Evolutionary conservation across 2,329 filamentous ascomycete species (phyloP).

Genomic region (Penicillium sp.): DNA sequence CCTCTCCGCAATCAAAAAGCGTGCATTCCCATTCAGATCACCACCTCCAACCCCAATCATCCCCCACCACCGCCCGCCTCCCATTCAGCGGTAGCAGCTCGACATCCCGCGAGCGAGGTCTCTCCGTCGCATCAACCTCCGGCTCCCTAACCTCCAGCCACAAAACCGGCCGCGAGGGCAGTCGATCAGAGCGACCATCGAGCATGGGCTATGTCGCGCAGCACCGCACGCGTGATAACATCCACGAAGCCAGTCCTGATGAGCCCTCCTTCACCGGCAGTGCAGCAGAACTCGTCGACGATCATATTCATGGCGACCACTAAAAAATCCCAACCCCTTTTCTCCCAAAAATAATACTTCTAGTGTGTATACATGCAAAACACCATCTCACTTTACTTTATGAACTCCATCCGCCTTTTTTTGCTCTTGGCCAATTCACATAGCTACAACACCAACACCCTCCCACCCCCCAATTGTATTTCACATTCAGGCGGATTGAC

Average conservation of each 20-base stretch:
- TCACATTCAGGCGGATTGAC: slow-evolving; percentile 19
- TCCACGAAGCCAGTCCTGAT: slow-evolving; percentile 50
- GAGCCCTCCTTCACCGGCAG: slow-evolving; percentile 49
- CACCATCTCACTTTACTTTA: neutral
- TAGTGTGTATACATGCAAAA: slow-evolving; percentile 10
- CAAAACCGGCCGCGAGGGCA: slow-evolving; percentile 36
- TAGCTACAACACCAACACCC: slow-evolving; percentile 7
- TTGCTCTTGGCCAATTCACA: slow-evolving; percentile 1
- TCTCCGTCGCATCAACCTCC: slow-evolving; percentile 47
- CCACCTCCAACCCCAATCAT: slow-evolving; percentile 36
- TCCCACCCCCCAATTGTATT: slow-evolving; percentile 10
- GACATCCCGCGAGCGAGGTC: slow-evolving; percentile 43
- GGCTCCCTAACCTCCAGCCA: slow-evolving; percentile 47
- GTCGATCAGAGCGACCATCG: slow-evolving; percentile 48
- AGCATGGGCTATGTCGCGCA: slow-evolving; percentile 59
- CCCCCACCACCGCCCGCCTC: slow-evolving; percentile 45
- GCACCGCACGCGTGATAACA: slow-evolving; percentile 56
- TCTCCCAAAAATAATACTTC: slow-evolving; percentile 3
- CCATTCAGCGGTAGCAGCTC: slow-evolving; percentile 50
- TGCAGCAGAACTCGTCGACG: slow-evolving; percentile 53
- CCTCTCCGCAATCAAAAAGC: slow-evolving; percentile 22
- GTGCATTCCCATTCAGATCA: slow-evolving; percentile 23
- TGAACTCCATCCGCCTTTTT: neutral
- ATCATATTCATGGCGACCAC: slow-evolving; percentile 31
- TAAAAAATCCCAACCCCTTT: slow-evolving; percentile 13